Evolutionary conservation across 2,329 filamentous ascomycete species (phyloP).

Genomic region (Trichoderma sp.): DNA sequence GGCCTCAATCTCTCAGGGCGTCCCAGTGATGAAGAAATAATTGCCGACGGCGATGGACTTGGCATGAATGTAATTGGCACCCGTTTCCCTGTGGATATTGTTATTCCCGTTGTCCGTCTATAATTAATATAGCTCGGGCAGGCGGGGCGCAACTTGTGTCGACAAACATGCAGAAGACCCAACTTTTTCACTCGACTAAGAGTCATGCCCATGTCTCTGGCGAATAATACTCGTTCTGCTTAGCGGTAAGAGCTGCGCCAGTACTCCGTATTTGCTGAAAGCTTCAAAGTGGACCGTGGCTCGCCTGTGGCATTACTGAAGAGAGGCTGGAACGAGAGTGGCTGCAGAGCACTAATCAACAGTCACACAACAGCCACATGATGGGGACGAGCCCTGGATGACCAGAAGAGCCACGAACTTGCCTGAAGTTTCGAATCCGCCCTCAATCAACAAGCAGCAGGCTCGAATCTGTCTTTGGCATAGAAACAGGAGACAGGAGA

Average conservation of each 20-base stretch:
- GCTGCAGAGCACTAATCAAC: background rate
- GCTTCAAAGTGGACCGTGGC: background rate
- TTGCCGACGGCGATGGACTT: background rate
- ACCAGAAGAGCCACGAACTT: background rate
- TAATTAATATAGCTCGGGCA: conserved; percentile 4
- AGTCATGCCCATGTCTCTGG: conserved; percentile 2
- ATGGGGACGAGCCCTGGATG: background rate
- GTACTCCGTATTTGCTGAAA: background rate
- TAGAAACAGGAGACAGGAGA: background rate
- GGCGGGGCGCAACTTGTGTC: background rate
- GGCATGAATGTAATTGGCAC: background rate
- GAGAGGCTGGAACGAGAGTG: background rate
- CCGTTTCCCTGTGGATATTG: background rate
- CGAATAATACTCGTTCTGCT: background rate
- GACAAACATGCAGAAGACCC: background rate
- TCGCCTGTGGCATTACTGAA: background rate
- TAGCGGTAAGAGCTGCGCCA: background rate
- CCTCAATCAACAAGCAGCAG: background rate
- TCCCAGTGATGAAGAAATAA: background rate
- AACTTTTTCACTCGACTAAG: background rate
- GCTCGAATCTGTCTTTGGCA: background rate
- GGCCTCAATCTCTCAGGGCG: background rate
- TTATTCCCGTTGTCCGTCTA: conserved; percentile 12
- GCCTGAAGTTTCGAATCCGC: background rate
- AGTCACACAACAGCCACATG: background rate